Percentiles rank a stretch among this genome's conserved stretches.
phyloP scores from a whole-genome alignment of 2,329 filamentous ascomycete genomes.

The Xylariaceae sp. region DNA sequence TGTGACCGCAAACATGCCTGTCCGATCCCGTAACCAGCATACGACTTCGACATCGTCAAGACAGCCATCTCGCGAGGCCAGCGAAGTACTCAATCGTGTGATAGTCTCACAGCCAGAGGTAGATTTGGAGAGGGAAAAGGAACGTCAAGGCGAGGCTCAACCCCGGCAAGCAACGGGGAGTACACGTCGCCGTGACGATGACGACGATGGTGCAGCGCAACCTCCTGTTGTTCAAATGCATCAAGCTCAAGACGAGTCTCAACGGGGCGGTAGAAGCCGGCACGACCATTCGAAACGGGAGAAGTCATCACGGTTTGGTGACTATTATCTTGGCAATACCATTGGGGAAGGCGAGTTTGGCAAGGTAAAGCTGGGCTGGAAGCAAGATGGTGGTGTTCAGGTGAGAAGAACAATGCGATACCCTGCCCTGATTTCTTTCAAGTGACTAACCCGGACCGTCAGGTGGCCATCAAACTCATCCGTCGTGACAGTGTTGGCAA shows the following conservation, averaged over 20 bases:
- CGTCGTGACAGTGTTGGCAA: slow-evolving; percentile 82
- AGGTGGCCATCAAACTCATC: slow-evolving; percentile 95
- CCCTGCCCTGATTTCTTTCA: too few relatives aligned
- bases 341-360: slow-evolving; percentile 97
- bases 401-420: slow-evolving; percentile 36
- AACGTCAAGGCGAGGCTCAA: slow-evolving; percentile 59
- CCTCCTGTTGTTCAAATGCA: slow-evolving; percentile 42
- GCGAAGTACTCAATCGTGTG: slow-evolving; percentile 71
- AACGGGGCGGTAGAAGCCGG: slow-evolving; percentile 48
- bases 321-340: slow-evolving; percentile 92
- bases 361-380: slow-evolving; percentile 98
- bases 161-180: too few relatives aligned
- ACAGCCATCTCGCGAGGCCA: slow-evolving; percentile 66
- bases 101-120: slow-evolving; percentile 70
- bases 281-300: slow-evolving; percentile 56
- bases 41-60: slow-evolving; percentile 47
- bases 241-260: slow-evolving; percentile 39
- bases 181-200: too few relatives aligned
- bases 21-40: slow-evolving; percentile 37
- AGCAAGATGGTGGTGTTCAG: slow-evolving; percentile 85
- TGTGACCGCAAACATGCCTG: slow-evolving; percentile 37
- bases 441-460: slow-evolving; percentile 18
- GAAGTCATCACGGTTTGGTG: slow-evolving; percentile 86
- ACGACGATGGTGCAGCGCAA: slow-evolving; percentile 37
- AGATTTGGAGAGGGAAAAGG: slow-evolving; percentile 65